Evolutionary conservation across 805 yeast species (phyloP), one percentile per base, ranked within the genome.

Genomic region (Lipomyces sp.): DNA sequence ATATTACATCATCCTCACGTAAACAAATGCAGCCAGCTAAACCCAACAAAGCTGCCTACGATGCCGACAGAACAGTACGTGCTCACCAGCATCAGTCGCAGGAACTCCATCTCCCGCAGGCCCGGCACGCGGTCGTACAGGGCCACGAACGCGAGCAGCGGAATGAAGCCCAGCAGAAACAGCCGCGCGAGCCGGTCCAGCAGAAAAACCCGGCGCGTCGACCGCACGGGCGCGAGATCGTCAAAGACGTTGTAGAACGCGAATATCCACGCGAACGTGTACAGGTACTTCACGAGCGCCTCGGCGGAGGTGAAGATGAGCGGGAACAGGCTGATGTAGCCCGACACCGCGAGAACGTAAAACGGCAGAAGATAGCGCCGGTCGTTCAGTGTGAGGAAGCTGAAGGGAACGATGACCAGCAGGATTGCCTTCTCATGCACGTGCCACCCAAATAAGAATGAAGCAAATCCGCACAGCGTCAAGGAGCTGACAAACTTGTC

Each of bases 361-460:
- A 83, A 93, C 0, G 91, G 78, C 4, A 81, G 77, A 38, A 90
- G 68, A 31, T 90, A 70, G 47, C 95, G 75, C 52, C 83, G 76
- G 63, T 88, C 96, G 34, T 78, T 74, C 13, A 82, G 74, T 2
- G 83, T 84, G 24, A 90, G 68, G 65, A 93, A 57, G 5, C 93
- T 77, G 66, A 87, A 82, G 1, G 99, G 99, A 59, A 93, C 78
- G 7, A 93, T 84, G 2, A 91, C 83, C 19, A 90, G 67, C 74
- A 93, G 76, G n/a, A 93, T 80, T 0, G 98, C 98, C 75, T 93
- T 93, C 68, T 93, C 98, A 70, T 93, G 98, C 22, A 93, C 98
- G 64, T 93, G 98, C 97, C 98, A 93, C 4, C 99, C 98, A 69
- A 93, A 93, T 43, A 93, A 70, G 64, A 86, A 93, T 2, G 96